phyloP scores from a whole-genome alignment of 129 eudicot genomes.

The Centella asiatica region DNA sequence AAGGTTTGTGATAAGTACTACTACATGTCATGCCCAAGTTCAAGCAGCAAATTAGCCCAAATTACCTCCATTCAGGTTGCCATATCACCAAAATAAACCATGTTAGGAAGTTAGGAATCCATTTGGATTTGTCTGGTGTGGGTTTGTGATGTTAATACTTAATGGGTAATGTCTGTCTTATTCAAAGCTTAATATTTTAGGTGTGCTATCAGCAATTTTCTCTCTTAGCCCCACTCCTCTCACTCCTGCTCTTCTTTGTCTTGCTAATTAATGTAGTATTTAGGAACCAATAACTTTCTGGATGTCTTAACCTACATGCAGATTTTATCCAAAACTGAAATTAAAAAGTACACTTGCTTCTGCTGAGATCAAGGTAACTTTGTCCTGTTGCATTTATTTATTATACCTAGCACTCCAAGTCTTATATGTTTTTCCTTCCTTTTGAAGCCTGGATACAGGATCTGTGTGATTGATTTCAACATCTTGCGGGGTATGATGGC shows the following conservation, averaged over 20 bases:
- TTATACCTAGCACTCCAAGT: not conserved
- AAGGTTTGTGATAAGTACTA: no score
- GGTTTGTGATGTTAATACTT: no score
- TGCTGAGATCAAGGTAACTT: constrained; percentile 1
- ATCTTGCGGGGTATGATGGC: constrained; percentile 1
- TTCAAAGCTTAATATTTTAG: not conserved
- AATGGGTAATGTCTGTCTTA: not conserved
- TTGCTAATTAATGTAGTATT: no score
- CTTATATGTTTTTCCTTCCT: not conserved
- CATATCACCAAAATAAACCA: no score
- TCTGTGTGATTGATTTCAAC: not conserved
- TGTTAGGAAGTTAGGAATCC: no score
- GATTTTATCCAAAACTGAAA: constrained; percentile 5
- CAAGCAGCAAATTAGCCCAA: no score
- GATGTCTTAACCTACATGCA: constrained; percentile 1
- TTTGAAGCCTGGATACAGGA: constrained; percentile 6
- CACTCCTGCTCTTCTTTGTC: not conserved
- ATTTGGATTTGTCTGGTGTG: no score
- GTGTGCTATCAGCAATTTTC: not conserved
- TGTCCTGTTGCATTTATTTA: not conserved
- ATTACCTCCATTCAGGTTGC: no score
- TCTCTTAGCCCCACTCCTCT: not conserved
- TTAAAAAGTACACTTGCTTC: not conserved
- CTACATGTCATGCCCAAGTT: no score
- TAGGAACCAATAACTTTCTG: not conserved